Conservation (phyloP, 2,329 filamentous ascomycete species). For the Epichloe gansuensis region DNA sequence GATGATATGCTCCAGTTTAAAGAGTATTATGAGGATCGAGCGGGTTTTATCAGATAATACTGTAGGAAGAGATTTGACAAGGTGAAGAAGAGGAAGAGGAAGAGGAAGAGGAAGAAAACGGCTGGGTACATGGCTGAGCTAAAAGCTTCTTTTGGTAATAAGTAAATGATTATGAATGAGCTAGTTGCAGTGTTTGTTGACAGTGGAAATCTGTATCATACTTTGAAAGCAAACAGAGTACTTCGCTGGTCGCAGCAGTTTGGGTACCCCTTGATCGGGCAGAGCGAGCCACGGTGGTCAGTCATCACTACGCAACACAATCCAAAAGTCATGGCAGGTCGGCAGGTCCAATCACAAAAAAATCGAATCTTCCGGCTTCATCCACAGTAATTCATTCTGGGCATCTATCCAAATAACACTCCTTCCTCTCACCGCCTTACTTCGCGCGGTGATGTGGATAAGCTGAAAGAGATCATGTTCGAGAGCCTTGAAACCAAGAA, state of each 20-base stretch:
- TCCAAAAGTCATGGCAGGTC: too few species aligned
- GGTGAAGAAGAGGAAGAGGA: constrained; percentile 10
- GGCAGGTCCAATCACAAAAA: too few species aligned
- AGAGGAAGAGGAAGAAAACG: neutral
- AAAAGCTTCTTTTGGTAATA: constrained; percentile 1
- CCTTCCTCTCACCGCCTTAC: neutral
- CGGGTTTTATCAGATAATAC: constrained; percentile 21
- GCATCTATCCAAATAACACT: constrained; percentile 3
- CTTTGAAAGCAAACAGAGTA: too few species aligned
- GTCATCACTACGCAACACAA: too few species aligned
- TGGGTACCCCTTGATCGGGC: too few species aligned
- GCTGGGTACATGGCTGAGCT: constrained; percentile 11
- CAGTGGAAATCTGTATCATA: too few species aligned
- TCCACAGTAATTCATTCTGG: constrained; percentile 1
- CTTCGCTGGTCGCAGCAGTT: too few species aligned
- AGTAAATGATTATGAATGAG: neutral
- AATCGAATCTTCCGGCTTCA: too few species aligned
- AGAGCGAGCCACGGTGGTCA: too few species aligned
- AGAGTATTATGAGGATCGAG: constrained; percentile 20
- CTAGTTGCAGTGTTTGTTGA: too few species aligned
- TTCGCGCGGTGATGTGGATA: neutral
- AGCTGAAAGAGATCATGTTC: neutral
- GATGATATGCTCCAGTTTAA: constrained; percentile 24
- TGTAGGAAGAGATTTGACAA: constrained; percentile 18
- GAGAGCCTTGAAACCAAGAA: neutral